These are phyloP conservation scores for Solanum piurae DNA, from an alignment of 257 asterid genomes.

Conservation along the genomic window DNA sequence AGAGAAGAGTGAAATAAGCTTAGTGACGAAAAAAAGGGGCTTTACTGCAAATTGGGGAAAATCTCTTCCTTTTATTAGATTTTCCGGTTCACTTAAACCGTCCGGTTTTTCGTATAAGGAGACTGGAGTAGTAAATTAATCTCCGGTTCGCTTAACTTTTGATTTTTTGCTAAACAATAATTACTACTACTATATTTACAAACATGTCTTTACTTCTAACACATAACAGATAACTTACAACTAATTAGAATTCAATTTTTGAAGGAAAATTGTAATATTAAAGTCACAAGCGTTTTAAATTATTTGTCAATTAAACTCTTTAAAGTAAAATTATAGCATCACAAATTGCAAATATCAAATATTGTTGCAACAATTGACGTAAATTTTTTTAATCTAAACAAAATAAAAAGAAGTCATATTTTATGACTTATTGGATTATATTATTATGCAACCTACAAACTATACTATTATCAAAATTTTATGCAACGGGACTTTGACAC, in stretches of 20 bases:
- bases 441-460: neutral
- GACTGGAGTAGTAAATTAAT: neutral
- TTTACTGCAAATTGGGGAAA: neutral
- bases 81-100: neutral
- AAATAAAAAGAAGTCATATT: neutral
- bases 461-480: neutral
- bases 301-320: neutral
- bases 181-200: neutral
- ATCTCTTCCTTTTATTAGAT: neutral
- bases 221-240: neutral
- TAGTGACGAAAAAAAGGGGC: neutral
- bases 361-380: fast-evolving
- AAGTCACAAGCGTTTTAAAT: neutral
- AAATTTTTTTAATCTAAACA: neutral
- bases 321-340: neutral
- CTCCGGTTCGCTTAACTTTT: neutral
- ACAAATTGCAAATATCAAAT: neutral
- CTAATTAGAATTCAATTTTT: neutral
- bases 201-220: neutral
- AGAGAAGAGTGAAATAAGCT: neutral
- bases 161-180: neutral
- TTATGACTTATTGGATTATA: neutral
- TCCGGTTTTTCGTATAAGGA: neutral
- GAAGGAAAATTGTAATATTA: neutral
- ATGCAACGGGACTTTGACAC: neutral